A percentile compares a stretch with the other conserved stretches of the same genome.
Evolutionary conservation across 345 rosid species (phyloP).

Genomic region (Syzygium aqueum): DNA sequence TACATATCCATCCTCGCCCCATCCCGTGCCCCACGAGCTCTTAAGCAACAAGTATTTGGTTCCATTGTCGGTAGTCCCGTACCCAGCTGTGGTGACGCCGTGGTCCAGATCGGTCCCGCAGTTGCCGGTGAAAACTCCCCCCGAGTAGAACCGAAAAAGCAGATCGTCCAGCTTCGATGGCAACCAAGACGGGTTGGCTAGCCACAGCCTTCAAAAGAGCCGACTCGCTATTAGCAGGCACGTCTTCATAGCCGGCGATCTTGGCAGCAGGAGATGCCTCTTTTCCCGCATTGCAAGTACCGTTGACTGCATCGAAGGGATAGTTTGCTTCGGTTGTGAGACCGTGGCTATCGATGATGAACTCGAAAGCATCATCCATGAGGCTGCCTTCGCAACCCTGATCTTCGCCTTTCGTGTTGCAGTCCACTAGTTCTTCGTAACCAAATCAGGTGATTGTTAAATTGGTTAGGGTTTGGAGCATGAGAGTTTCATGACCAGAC

Average conservation of each 20-base stretch:
- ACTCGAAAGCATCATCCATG: conserved; percentile 34
- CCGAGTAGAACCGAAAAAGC: conserved; percentile 20
- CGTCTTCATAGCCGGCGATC: conserved; percentile 26
- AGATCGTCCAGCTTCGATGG: conserved; percentile 12
- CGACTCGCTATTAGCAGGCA: conserved; percentile 29
- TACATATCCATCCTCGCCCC: conserved; percentile 55
- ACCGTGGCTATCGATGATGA: conserved; percentile 27
- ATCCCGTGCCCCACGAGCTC: conserved; percentile 54
- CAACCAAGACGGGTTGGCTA: conserved; percentile 43
- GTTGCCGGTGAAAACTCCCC: conserved; percentile 31
- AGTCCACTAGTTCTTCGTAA: conserved; percentile 35
- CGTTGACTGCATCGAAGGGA: conserved; percentile 25
- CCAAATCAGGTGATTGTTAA: background rate
- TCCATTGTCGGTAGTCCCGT: conserved; percentile 29
- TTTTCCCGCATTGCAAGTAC: conserved; percentile 17
- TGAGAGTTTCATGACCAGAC: conserved; percentile 2
- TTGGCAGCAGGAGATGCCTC: conserved; percentile 5
- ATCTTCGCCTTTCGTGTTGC: conserved; percentile 16
- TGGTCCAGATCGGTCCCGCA: conserved; percentile 32
- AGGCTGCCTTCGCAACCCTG: conserved; percentile 35
- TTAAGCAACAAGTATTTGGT: conserved; percentile 47
- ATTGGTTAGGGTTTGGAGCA: background rate
- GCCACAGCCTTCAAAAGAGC: conserved; percentile 43
- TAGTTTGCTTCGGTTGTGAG: conserved; percentile 31
- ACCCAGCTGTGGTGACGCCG: conserved; percentile 45